Base-by-base conservation (phyloP, 2,329 filamentous ascomycete genomes). In the Magnaporthiopsis rhizophila region DNA sequence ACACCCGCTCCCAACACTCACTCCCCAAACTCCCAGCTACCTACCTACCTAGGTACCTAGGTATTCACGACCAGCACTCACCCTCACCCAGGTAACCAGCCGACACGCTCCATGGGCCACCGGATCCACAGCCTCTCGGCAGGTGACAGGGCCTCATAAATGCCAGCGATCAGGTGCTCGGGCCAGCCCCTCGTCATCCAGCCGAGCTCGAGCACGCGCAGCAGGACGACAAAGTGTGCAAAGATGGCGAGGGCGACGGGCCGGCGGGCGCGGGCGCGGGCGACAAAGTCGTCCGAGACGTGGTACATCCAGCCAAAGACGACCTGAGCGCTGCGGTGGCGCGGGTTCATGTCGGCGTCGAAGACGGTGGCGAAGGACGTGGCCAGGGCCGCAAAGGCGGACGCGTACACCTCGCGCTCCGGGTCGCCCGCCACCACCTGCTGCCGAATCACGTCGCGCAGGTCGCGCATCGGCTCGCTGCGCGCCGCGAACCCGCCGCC, bases 111-210 rank as follows among this genome's bases (percentile, higher is more conserved):
- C 18, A 72, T 69, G 2, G 71, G 70, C 72, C 72, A 73, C 38
- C 67, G 65, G 56, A 73, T 71, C 72, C 71, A 72, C 60, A 71
- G 64, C 18, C 71, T 66, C 64, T 71, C 69, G 18, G 65, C 64
- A 11, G 69, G 67, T 61, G 70, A 68, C n/a, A 73, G 60, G n/a
- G 66, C 67, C 5, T 66, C 65, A 59, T 71, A 70, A 64, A 73
- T 72, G n/a, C 69, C 67, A n/a, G 65, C 65, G 28, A 73, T 67
- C 11, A 73, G 62, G 59, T 72, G 70, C 24, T 70, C 65, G 3
- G 69, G 67, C 71, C 71, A 72, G 3, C 71, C 71, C 50, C 72
- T 69, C 18, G 73, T 66, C 68, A 71, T 72, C 71, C 72, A 73
- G 13, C 67, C 66, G 56, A 71, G 66, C 58, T 73, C 71, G n/a